phyloP scores from a whole-genome alignment of 192 early-diverging fungal genomes.

The Kappamyces sp. region DNA sequence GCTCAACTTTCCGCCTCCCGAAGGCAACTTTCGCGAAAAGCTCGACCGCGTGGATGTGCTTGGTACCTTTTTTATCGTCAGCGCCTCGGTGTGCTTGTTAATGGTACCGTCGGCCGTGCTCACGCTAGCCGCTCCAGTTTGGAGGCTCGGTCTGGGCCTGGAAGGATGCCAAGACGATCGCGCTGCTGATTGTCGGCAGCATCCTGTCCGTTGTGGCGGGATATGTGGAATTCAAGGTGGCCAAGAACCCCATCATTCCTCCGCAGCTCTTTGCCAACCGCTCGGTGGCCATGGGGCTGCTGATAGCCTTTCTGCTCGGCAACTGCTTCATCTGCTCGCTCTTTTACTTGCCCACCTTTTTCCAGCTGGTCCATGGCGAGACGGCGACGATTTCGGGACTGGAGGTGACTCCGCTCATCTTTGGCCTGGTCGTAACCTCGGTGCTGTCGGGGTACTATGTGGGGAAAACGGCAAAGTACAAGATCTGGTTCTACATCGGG shows the following conservation, averaged over 20 bases:
- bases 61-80: constrained; percentile 50
- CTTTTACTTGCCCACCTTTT: constrained; percentile 18
- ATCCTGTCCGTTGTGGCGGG: constrained; percentile 14
- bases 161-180: constrained; percentile 28
- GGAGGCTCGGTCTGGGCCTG: constrained; percentile 67
- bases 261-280: constrained; percentile 17
- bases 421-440: constrained; percentile 21
- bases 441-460: constrained; percentile 16
- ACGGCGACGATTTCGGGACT: constrained; percentile 22
- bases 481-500: constrained; percentile 24
- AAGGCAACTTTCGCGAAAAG: constrained; percentile 53
- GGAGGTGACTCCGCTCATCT: constrained; percentile 23
- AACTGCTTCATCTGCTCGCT: constrained; percentile 7
- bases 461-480: constrained; percentile 20
- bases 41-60: constrained; percentile 61
- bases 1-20: constrained; percentile 53
- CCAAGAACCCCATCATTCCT: constrained; percentile 26
- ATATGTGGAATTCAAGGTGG: constrained; percentile 18
- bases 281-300: constrained; percentile 13
- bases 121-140: constrained; percentile 50
- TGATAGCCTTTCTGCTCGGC: constrained; percentile 16
- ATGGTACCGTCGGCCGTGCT: constrained; percentile 24
- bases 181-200: constrained; percentile 7
- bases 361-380: constrained; percentile 28
- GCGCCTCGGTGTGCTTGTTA: constrained; percentile 54